phyloP scores from a whole-genome alignment of 1,139 yeast species.

The Yamadazyma friedrichii region DNA sequence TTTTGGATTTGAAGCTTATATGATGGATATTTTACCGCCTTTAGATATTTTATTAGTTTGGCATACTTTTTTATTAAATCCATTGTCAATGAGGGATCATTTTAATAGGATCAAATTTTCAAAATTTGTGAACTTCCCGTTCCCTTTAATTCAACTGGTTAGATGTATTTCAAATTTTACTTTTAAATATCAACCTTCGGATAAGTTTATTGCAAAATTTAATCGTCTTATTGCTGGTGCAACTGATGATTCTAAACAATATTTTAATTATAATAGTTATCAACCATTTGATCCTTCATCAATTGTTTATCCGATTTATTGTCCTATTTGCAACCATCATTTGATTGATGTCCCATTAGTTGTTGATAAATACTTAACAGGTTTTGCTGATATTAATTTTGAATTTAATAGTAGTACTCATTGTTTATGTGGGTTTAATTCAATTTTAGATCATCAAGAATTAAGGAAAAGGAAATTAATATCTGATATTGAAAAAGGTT shows the following conservation, averaged over 20 bases:
- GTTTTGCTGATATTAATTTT: slow-evolving; percentile 6
- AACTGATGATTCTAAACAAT: no score
- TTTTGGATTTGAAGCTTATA: background rate
- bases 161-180: slow-evolving; percentile 7
- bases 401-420: background rate
- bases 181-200: slow-evolving; percentile 9
- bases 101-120: slow-evolving; percentile 19
- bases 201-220: slow-evolving; percentile 3
- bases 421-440: slow-evolving; percentile 3
- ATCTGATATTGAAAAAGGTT: slow-evolving; percentile 1
- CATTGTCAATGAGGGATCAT: slow-evolving; percentile 15
- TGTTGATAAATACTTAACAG: background rate
- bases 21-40: slow-evolving; percentile 22
- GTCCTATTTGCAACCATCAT: slow-evolving; percentile 7
- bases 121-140: slow-evolving; percentile 25
- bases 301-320: slow-evolving; percentile 5
- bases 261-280: slow-evolving; percentile 9
- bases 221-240: slow-evolving; percentile 5
- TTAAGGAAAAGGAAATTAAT: slow-evolving; percentile 19
- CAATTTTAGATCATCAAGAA: slow-evolving; percentile 15
- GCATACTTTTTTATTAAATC: slow-evolving; percentile 27
- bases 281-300: slow-evolving; percentile 6
- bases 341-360: no score
- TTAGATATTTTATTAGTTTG: slow-evolving; percentile 38
- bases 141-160: slow-evolving; percentile 8